Base-by-base conservation (phyloP, 257 asterid species). In the Scutellaria minor region DNA sequence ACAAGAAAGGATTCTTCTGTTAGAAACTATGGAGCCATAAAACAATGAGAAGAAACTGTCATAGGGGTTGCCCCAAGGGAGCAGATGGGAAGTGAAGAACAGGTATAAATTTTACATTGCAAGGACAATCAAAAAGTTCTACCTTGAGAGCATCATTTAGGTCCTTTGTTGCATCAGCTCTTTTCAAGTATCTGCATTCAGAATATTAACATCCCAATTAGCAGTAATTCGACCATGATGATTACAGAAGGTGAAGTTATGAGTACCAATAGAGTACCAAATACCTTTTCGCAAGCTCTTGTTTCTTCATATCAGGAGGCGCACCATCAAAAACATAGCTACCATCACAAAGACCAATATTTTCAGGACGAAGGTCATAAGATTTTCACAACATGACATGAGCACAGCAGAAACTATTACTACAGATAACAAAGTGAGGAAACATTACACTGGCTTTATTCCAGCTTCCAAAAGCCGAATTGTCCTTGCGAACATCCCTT, bases 401-500 rank as follows among this genome's bases (percentile, higher is more conserved):
- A 54, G 51, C 15, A 70, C 50, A 58, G 24, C 71, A 46, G 54
- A 64, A 73, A 60, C 7, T 27, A 72, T 31, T 24, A 70, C 11
- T 3, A 41, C 20, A 41, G 57, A 13, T 48, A 64, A 46, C 10
- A 65, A 63, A 41, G 46, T 68, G 60, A 68, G 57, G 55, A 72
- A 64, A 56, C 57, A 70, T 80, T 90, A 95, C 98, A 85, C 97
- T 37, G 99, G 99, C 85, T 89, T 95, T 68, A 95, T 90, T 83
- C 99, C 98, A 75, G 99, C 97, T 83, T 95, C 99, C 84, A 91
- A 71, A 80, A 95, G 96, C 77, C 98, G 85, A 73, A 95, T 92
- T n/a, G 99, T 95, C 85, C 97, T 85, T 0, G 88, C 35, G 79
- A 95, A 87, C 97, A 95, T 92, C 63, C 98, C 99, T 71, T 87